Base-by-base conservation (phyloP, 2,329 filamentous ascomycete species). In the Ophiosphaerella herpotricha region DNA sequence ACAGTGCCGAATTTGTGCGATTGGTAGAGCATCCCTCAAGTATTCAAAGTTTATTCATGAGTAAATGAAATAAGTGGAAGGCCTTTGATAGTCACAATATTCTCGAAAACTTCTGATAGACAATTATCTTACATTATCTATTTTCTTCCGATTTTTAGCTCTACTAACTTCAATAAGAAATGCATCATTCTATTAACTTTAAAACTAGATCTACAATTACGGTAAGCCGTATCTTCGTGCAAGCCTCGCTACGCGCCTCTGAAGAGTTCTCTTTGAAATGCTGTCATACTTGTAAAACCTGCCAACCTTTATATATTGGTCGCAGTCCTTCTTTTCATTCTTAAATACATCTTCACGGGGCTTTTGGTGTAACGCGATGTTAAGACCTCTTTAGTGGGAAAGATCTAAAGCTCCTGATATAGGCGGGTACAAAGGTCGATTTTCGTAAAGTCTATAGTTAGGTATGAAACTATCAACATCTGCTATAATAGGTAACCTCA, bases 1-100 rank as follows among this genome's bases (percentile, higher is more conserved):
- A 43, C 46, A 31, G n/a, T 14, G 39, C 39, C 39, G 46, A 21
- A 37, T 43, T 38, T 43, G 31, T 43, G 43, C 32, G 34, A 31
- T 39, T 48, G 39, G 46, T 39, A 39, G 43, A 34, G 36, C 14
- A 38, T 38, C 14, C 36, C 14, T 18, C 23, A 38, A 38, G 36
- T 16, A 18, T 38, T 12, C 23, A 41, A 41, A 9, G 26, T 29
- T 29, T 16, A 6, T 40, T 40, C 34, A 8, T 36, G 34, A 36
- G 34, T 9, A 18, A 36, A 36, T 2, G 13, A n/a, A 36, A 14
- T 36, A 36, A 36, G 34, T 12, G 34, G 26, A 29, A 29, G 26
- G 4, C 26, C 26, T 11, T 21, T 29, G 26, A 29, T 29, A 29
- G 26, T 8, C 26, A 29, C 26, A 29, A 29, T 29, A 29, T 29